Evolutionary conservation across 805 yeast genomes (phyloP).

Genomic region (Wickerhamiella siamensis): DNA sequence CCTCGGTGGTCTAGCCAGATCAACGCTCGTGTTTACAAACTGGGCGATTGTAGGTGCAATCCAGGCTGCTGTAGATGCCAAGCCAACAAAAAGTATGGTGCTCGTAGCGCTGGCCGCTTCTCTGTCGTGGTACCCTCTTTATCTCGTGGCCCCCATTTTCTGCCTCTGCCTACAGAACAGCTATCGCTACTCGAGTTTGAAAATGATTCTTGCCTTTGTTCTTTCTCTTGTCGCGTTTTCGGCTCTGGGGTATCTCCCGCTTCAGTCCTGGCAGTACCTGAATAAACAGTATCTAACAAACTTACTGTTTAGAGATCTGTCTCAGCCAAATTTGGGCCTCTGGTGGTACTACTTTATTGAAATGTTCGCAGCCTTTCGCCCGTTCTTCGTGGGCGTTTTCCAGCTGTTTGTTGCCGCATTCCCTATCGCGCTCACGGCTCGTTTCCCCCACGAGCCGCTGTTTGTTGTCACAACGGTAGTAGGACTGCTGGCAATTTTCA

Average conservation of each 20-base stretch:
- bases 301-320: constrained; percentile 49
- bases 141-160: constrained; percentile 44
- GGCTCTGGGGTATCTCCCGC: constrained; percentile 18
- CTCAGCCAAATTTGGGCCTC: constrained; percentile 73
- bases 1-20: constrained; percentile 51
- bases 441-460: constrained; percentile 47
- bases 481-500: constrained; percentile 51
- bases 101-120: constrained; percentile 50
- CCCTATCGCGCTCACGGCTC: constrained; percentile 56
- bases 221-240: constrained; percentile 12
- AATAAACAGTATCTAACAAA: constrained; percentile 37
- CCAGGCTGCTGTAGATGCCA: constrained; percentile 31
- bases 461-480: constrained; percentile 36
- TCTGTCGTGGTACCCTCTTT: constrained; percentile 47
- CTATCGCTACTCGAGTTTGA: constrained; percentile 1
- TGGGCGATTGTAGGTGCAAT: constrained; percentile 37
- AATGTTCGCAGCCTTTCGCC: constrained; percentile 77
- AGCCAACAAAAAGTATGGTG: constrained; percentile 33
- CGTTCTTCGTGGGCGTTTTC: constrained; percentile 73
- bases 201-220: constrained; percentile 10
- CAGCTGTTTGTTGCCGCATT: constrained; percentile 57
- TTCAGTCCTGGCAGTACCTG: constrained; percentile 31
- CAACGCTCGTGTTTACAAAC: constrained; percentile 49
- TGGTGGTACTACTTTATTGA: constrained; percentile 99
- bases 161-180: constrained; percentile 13